These are phyloP conservation scores for Aspergillus intermedius DNA, from an alignment of 2,329 filamentous ascomycete genomes.

Conservation along the genomic window DNA sequence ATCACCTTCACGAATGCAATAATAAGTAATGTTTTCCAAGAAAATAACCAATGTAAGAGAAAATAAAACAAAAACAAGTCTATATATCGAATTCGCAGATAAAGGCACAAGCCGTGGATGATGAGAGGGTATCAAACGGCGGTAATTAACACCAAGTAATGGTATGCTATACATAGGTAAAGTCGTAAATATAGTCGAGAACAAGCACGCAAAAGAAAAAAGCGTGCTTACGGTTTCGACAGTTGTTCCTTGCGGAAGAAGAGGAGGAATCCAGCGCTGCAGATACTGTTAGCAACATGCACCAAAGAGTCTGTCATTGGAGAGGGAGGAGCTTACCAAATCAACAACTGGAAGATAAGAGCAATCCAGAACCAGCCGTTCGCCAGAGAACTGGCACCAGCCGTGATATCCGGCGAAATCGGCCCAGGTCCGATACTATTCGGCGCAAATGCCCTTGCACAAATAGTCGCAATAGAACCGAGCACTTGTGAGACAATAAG, in stretches of 20 bases:
- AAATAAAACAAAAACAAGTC: constrained; percentile 2
- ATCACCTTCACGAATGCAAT: neutral
- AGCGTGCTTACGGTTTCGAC: constrained; percentile 32
- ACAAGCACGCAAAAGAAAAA: neutral
- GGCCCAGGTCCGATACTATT: constrained; percentile 55
- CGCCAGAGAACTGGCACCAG: constrained; percentile 40
- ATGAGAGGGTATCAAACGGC: neutral
- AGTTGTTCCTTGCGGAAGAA: constrained; percentile 44
- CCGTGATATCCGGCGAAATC: constrained; percentile 57
- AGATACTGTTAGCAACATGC: constrained; percentile 1
- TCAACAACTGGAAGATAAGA: constrained; percentile 50
- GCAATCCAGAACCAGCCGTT: constrained; percentile 57
- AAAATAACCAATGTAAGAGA: neutral
- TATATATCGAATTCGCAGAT: neutral
- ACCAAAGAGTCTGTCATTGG: constrained; percentile 11
- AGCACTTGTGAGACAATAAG: constrained; percentile 56
- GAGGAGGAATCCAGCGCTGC: constrained; percentile 34
- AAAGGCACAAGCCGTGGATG: neutral
- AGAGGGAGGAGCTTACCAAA: constrained; percentile 50
- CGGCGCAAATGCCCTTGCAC: constrained; percentile 54
- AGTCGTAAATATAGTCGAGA: neutral
- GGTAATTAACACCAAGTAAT: too few relatives aligned
- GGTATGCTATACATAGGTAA: neutral
- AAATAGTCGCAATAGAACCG: constrained; percentile 57
- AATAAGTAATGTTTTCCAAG: neutral